Evolutionary conservation across 1,284 basidiomycete genomes (phyloP).

Genomic region (Kalmanozyma brasiliensis): DNA sequence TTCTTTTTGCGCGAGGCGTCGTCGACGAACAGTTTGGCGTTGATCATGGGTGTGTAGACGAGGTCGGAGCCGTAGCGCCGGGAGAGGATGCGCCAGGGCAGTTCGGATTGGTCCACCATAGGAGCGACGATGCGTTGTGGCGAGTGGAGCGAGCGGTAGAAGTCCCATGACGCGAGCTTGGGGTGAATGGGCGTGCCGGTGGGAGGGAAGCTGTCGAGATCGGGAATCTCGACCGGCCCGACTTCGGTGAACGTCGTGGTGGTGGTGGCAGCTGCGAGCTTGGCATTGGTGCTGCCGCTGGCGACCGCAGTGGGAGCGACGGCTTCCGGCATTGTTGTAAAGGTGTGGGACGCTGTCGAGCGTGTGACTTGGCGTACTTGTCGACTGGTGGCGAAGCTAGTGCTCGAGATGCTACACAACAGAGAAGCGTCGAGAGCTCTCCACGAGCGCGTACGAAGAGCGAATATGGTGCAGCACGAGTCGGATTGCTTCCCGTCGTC

Average conservation of each 20-base stretch:
- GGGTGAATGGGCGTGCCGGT: conserved; percentile 57
- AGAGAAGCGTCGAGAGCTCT: conserved; percentile 5
- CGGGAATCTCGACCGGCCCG: conserved; percentile 29
- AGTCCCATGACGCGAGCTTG: conserved; percentile 82
- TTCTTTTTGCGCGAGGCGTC: conserved; percentile 46
- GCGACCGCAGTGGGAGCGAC: not conserved
- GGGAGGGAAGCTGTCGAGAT: conserved; percentile 57
- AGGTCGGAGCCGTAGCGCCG: conserved; percentile 84
- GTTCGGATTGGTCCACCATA: conserved; percentile 97
- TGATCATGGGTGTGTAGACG: conserved; percentile 97
- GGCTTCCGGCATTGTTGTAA: conserved; percentile 35
- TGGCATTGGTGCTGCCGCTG: not conserved
- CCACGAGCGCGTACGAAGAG: conserved; percentile 12
- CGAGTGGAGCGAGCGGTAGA: conserved; percentile 83
- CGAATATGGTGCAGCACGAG: conserved; percentile 14
- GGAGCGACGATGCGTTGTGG: conserved; percentile 91
- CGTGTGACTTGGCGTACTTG: not conserved
- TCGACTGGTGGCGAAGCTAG: not conserved
- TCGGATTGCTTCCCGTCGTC: no score
- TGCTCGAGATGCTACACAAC: not conserved
- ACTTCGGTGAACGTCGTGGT: conserved; percentile 17
- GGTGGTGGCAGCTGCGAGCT: not conserved
- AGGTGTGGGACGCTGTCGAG: not conserved
- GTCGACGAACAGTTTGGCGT: conserved; percentile 82
- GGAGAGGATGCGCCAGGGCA: conserved; percentile 86